Evolutionary conservation across 2,329 filamentous ascomycete genomes (phyloP), one percentile per base, ranked within the genome.

Genomic region (Phaeosphaeriaceae sp.): DNA sequence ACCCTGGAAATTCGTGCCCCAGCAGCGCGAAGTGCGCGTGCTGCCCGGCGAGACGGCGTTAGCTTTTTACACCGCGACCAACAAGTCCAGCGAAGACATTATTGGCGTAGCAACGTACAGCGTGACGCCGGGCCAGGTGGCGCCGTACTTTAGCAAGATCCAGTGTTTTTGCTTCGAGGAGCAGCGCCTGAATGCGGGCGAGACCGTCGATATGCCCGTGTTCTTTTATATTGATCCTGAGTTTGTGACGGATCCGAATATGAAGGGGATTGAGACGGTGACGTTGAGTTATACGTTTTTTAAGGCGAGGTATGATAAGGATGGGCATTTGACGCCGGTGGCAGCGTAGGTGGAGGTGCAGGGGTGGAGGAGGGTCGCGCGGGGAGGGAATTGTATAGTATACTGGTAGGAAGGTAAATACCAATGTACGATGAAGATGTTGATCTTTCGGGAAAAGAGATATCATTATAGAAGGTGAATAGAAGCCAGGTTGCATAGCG

Each of bases 221-320:
- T 99, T 99, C 79, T 99, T 99, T 81, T 99, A 98, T 79, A 91
- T 99, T 65, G 95, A 99, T 74, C 95, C 95, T 0, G 95, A 98
- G 74, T 89, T 99, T 81, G 84, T 94, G 58, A 93, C 91, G 68
- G 95, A 99, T 78, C 82, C 94, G 51, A 93, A 91, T 64, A 98
- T 97, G 94, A 91, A 86, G 79, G 91, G 91, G 0, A 92, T 99
- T 62, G 92, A 97, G 81, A 97, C 93, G 1, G 93, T 99, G 54
- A 99, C 95, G 33, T 79, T 99, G 72, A 96, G 90, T 68, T 99
- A 99, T 81, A 99, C 95, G 0, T 99, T 99, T 77, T 99, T 99
- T 78, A 99, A 95, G 80, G 92, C 92, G 50, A 91, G 87, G 76
- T 95, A 95, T 77, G 91, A 94, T 77, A 88, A 93, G 67, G 89